Evolutionary conservation across 345 rosid genomes (phyloP), one percentile per base, ranked within the genome.

Genomic region (Linum usitatissimum): DNA sequence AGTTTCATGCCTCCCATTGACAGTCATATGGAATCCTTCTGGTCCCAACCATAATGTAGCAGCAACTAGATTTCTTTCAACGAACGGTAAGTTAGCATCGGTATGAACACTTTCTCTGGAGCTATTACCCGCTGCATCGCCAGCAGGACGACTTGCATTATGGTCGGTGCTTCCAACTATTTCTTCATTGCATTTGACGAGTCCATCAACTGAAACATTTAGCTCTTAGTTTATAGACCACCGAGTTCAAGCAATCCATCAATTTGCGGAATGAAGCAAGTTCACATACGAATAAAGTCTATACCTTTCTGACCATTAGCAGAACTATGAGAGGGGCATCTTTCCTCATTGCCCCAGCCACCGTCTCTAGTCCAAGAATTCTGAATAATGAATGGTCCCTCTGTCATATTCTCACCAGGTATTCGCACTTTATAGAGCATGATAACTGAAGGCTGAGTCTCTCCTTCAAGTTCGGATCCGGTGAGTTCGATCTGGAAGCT

Each of bases 21-120:
- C 88, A 3, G 89, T 86, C 93, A 87, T 78, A 76, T 88, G 95
- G 70, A 92, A 85, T 61, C 98, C 98, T 75, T 85, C 84, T 18
- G 70, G 61, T 55, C 96, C 95, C 72, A 70, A 76, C 96, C 96
- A 86, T 34, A 92, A 64, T 5, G 96, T 89, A 21, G 95, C 93
- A 53, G 85, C 77, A 77, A 89, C 87, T 20, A 84, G 85, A 74
- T 58, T 85, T 17, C 92, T 92, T 70, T 71, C 87, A 53, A 78
- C 65, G 73, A 84, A 92, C 36, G 95, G 98, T 72, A 88, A 92
- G 73, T 80, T 77, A 64, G 79, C 70, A 68, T 75, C 75, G 57
- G 70, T 77, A 68, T 81, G 80, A 69, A 71, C 75, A 66, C 62
- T 68, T 64, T 59, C 77, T 10, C 53, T 63, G 42, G 88, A 75